Conservation (phyloP, 345 rosid species). For the Pistacia integerrima region DNA sequence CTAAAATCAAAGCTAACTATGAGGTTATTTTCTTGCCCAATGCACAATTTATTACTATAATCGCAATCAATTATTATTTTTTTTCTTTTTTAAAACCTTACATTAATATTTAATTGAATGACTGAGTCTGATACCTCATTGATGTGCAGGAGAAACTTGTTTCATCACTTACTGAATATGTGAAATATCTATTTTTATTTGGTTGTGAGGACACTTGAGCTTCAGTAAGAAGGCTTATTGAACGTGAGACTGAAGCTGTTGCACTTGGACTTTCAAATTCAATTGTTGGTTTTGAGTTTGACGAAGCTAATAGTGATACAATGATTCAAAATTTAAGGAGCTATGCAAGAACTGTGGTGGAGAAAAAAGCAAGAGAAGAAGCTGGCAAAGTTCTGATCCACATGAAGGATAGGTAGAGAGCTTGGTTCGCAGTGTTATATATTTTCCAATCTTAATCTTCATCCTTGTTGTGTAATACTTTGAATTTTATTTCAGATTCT, state of each 20-base stretch:
- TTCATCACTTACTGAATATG: constrained; percentile 45
- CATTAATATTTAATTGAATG: constrained; percentile 1
- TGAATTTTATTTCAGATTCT: too few species aligned
- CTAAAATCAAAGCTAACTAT: constrained; percentile 48
- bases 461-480: too few species aligned
- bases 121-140: constrained; percentile 19
- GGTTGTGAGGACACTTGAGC: constrained; percentile 52
- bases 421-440: too few species aligned
- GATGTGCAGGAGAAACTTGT: constrained; percentile 54
- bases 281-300: constrained; percentile 65
- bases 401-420: constrained; percentile 30
- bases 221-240: constrained; percentile 61
- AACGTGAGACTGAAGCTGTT: constrained; percentile 56
- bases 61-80: background rate
- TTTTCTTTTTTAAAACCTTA: background rate
- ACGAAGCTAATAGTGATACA: constrained; percentile 34
- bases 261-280: constrained; percentile 37
- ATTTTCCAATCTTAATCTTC: too few species aligned
- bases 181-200: constrained; percentile 45
- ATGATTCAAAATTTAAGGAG: constrained; percentile 54
- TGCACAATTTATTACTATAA: background rate
- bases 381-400: constrained; percentile 67
- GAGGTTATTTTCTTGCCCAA: constrained; percentile 23
- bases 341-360: constrained; percentile 53
- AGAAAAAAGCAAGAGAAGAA: constrained; percentile 73